Evolutionary conservation across 441 rosid species (phyloP), one percentile per base, ranked within the genome.

Genomic region (Adansonia rubrostipa): DNA sequence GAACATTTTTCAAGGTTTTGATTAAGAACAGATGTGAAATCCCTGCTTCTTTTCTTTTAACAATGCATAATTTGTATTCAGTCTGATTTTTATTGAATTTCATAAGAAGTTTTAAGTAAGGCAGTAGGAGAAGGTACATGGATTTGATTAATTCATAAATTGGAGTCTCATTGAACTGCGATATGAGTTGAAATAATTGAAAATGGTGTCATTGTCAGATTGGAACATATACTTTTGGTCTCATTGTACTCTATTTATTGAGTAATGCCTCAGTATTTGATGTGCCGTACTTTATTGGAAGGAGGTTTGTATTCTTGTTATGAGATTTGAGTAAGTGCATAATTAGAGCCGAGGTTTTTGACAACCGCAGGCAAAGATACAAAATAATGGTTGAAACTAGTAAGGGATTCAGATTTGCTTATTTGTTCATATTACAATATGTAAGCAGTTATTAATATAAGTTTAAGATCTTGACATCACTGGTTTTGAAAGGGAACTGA

Each of bases 401-500:
- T 9, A 61, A 24, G 8, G 40, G 65, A 60, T 20, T 22, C 28
- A 10, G 40, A 24, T 24, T 61, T 61, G 40, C 40, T 9, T 6
- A 6, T n/a, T 17, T 42, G 24, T 66, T 68, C 40, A 6, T 4
- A 11, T 68, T 68, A 51, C 17, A 47, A 20, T 5, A 47, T 10
- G 5, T 47, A 47, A 20, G 33, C 10, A 45, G 28, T 10, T 67
- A 67, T 19, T 45, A 19, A 36, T 20, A 67, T 67, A 45, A 67
- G 10, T 17, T 65, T 40, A 15, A 15, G 22, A 40, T n/a, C 48
- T 2, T 6, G 70, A 42, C 19, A 40, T n/a, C 28, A 42, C 15
- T 42, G 71, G 71, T 61, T 42, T 66, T 66, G 28, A 42, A 66
- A 66, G 71, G 51, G 24, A 66, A 66, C 51, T 42, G 51, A 17